Evolutionary conservation across 225 moss, liverwort and hornwort species (phyloP).

Genomic region (Pleurozium schreberi): DNA sequence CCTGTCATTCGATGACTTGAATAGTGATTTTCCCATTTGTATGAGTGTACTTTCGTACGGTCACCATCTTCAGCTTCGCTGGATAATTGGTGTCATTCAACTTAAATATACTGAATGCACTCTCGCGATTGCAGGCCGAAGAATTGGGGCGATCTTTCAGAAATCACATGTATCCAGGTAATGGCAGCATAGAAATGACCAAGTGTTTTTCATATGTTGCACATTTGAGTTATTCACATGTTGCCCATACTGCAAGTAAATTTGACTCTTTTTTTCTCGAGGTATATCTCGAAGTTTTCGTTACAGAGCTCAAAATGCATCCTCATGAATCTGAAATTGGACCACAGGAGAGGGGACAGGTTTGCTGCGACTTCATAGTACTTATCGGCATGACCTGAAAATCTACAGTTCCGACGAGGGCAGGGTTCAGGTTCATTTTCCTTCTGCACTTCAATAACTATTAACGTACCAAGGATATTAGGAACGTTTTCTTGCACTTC

Average conservation of each 20-base stretch:
- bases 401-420: slow-evolving; percentile 99
- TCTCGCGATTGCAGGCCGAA: slow-evolving; percentile 55
- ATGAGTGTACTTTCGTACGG: background rate
- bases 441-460: background rate
- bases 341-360: slow-evolving; percentile 91
- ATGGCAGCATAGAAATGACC: background rate
- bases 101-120: background rate
- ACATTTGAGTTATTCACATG: background rate
- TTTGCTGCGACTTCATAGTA: slow-evolving; percentile 93
- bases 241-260: background rate
- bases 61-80: background rate
- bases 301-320: background rate
- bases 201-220: background rate
- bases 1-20: background rate
- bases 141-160: slow-evolving; percentile 88
- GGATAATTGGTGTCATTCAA: background rate
- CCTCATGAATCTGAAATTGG: background rate
- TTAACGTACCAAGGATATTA: background rate
- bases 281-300: background rate
- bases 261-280: background rate
- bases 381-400: slow-evolving; percentile 97
- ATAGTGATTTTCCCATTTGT: background rate
- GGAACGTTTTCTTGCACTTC: background rate
- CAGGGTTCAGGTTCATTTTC: slow-evolving; percentile 68
- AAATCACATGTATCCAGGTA: slow-evolving; percentile 95